phyloP scores from a whole-genome alignment of 2,329 filamentous ascomycete genomes.

The Colletotrichum filicis region DNA sequence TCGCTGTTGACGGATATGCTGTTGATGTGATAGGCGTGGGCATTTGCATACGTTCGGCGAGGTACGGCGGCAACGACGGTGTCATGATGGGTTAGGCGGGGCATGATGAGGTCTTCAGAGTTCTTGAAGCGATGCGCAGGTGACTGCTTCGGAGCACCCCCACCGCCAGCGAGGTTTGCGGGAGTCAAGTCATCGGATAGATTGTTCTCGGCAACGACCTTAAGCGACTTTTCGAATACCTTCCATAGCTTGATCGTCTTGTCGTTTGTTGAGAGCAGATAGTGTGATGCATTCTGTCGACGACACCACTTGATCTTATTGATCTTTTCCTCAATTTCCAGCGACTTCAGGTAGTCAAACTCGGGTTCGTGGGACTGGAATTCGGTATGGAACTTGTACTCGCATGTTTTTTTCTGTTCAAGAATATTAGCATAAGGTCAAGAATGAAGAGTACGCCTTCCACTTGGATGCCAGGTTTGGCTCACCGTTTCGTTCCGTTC shows the following conservation, averaged over 20 bases:
- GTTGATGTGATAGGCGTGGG: constrained; percentile 99
- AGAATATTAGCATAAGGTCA: constrained; percentile 44
- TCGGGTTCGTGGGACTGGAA: constrained; percentile 99
- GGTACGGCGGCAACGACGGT: constrained; percentile 97
- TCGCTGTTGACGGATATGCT: constrained; percentile 99
- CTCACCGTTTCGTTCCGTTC: constrained; percentile 95
- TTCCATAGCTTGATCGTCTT: constrained; percentile 99
- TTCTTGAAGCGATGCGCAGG: constrained; percentile 81
- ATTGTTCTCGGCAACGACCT: constrained; percentile 99
- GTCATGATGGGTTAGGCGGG: constrained; percentile 96
- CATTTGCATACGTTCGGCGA: constrained; percentile 95
- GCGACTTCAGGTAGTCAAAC: constrained; percentile 98
- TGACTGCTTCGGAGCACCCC: constrained; percentile 79
- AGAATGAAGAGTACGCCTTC: background rate
- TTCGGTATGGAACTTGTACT: constrained; percentile 99
- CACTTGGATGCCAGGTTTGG: constrained; percentile 34
- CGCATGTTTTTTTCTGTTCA: constrained; percentile 96
- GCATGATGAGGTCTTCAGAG: constrained; percentile 87
- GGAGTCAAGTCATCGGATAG: constrained; percentile 94
- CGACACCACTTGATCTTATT: constrained; percentile 99
- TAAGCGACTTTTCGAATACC: constrained; percentile 98
- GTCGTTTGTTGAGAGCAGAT: constrained; percentile 97
- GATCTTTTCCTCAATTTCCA: constrained; percentile 99
- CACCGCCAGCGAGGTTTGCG: constrained; percentile 76
- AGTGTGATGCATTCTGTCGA: constrained; percentile 98